phyloP scores from a whole-genome alignment of 148 eudicot genomes.

The Vaccinium corymbosum region DNA sequence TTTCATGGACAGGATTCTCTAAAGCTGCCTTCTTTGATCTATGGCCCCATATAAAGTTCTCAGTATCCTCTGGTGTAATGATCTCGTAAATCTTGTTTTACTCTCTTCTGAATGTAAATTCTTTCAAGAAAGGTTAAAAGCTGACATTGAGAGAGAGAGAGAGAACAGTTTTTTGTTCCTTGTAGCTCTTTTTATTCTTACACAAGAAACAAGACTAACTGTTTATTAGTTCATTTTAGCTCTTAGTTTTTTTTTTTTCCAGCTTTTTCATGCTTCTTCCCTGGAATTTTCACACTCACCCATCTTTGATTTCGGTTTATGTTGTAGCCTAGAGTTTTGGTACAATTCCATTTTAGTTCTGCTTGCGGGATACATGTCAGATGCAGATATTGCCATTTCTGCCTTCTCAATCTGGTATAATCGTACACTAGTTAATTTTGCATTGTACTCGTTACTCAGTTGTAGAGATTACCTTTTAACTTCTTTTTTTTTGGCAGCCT shows the following conservation, averaged over 20 bases:
- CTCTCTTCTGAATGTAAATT: not conserved
- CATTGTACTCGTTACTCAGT: not conserved
- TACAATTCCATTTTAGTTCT: conserved; percentile 63
- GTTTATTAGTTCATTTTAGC: not conserved
- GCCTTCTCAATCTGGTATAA: conserved; percentile 71
- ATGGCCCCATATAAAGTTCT: conserved; percentile 50
- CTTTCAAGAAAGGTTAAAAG: too few relatives aligned
- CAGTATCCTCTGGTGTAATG: conserved; percentile 59
- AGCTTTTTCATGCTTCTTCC: conserved; percentile 6
- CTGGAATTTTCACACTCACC: not conserved
- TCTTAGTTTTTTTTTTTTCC: not conserved
- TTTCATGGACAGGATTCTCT: conserved; percentile 57
- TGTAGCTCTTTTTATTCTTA: too few relatives aligned
- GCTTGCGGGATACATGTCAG: conserved; percentile 58
- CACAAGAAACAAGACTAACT: not conserved
- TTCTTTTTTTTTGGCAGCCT: conserved; percentile 42
- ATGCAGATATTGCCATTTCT: conserved; percentile 64
- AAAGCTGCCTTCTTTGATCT: conserved; percentile 43
- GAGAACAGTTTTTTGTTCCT: too few relatives aligned
- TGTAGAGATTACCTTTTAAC: not conserved
- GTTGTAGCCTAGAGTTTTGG: conserved; percentile 61
- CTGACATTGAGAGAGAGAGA: too few relatives aligned
- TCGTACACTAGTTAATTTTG: not conserved
- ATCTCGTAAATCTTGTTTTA: conserved; percentile 33
- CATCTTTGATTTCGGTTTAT: not conserved